phyloP scores from a whole-genome alignment of 2,329 filamentous ascomycete species.

The Penicillium sp. region DNA sequence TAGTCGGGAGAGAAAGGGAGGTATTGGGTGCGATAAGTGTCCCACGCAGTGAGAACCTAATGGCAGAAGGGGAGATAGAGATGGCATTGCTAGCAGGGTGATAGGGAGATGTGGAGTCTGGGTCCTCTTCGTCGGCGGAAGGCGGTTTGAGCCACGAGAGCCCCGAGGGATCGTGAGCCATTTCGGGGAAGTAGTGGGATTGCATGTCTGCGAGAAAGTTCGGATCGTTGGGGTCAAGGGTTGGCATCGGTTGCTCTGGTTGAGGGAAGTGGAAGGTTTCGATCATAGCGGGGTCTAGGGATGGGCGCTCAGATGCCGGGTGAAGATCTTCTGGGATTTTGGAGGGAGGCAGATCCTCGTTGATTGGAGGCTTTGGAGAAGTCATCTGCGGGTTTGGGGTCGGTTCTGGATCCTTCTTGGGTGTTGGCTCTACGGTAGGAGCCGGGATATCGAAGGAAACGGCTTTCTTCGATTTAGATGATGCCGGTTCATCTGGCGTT shows the following conservation, averaged over 20 bases:
- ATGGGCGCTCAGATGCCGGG: slow-evolving; percentile 40
- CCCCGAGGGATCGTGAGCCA: slow-evolving; percentile 79
- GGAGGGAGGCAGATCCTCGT: slow-evolving; percentile 38
- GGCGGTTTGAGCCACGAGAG: slow-evolving; percentile 87
- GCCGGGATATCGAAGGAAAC: slow-evolving; percentile 29
- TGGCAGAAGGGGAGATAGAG: slow-evolving; percentile 62
- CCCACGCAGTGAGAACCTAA: slow-evolving; percentile 88
- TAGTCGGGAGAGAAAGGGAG: slow-evolving; percentile 71
- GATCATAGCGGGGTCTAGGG: slow-evolving; percentile 25
- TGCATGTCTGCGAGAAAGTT: slow-evolving; percentile 83
- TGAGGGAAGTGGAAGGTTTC: slow-evolving; percentile 46
- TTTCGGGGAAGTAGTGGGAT: slow-evolving; percentile 87
- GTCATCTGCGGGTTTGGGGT: not conserved
- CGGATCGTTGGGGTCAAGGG: slow-evolving; percentile 79
- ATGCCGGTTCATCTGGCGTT: not conserved
- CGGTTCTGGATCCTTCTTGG: slow-evolving; percentile 4
- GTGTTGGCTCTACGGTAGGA: not conserved
- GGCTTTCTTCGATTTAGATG: slow-evolving; percentile 28
- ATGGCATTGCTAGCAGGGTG: slow-evolving; percentile 72
- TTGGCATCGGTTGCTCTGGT: slow-evolving; percentile 55
- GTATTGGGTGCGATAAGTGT: slow-evolving; percentile 73
- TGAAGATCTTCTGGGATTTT: slow-evolving; percentile 39
- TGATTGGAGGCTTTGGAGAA: slow-evolving; percentile 9
- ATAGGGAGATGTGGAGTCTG: slow-evolving; percentile 73
- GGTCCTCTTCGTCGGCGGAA: slow-evolving; percentile 59